Conservation (phyloP, 805 yeast species). For the Ogataea pilisensis region DNA sequence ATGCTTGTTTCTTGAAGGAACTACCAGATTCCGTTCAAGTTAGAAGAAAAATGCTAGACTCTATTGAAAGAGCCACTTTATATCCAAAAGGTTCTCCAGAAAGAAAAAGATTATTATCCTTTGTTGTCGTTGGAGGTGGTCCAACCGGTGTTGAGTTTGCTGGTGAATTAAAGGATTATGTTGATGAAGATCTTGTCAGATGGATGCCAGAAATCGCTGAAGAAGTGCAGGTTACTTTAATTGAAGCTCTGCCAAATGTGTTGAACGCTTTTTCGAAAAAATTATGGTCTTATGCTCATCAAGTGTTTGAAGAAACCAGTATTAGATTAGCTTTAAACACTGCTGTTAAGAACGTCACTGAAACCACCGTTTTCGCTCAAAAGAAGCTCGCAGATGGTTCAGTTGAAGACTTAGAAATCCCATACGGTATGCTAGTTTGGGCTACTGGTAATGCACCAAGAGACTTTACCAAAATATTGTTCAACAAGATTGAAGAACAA, state of each 20-base stretch:
- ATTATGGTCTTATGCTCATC: constrained; percentile 47
- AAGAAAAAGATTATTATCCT: constrained; percentile 47
- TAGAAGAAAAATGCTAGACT: constrained; percentile 45
- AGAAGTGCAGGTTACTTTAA: constrained; percentile 45
- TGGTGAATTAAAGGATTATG: constrained; percentile 53
- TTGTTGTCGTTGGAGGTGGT: constrained; percentile 56
- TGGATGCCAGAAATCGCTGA: constrained; percentile 53
- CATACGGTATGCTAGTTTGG: constrained; percentile 55
- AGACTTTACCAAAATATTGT: constrained; percentile 40
- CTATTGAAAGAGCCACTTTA: constrained; percentile 50
- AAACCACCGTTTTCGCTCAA: constrained; percentile 39
- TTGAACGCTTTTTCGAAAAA: constrained; percentile 48
- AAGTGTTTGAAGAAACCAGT: constrained; percentile 47
- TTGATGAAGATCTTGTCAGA: constrained; percentile 49
- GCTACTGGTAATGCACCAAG: constrained; percentile 57
- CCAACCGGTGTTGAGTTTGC: constrained; percentile 59
- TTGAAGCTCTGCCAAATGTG: constrained; percentile 52
- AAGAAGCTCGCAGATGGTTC: constrained; percentile 42
- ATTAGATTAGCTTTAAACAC: constrained; percentile 45
- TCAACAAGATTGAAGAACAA: constrained; percentile 45
- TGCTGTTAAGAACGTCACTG: constrained; percentile 46
- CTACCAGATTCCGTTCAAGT: constrained; percentile 46
- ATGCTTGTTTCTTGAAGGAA: constrained; percentile 50
- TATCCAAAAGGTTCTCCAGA: constrained; percentile 49
- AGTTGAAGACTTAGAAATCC: constrained; percentile 36